Evolutionary conservation across 495 filamentous ascomycete genomes (phyloP).

Genomic region (Talaromyces nanjingensis): DNA sequence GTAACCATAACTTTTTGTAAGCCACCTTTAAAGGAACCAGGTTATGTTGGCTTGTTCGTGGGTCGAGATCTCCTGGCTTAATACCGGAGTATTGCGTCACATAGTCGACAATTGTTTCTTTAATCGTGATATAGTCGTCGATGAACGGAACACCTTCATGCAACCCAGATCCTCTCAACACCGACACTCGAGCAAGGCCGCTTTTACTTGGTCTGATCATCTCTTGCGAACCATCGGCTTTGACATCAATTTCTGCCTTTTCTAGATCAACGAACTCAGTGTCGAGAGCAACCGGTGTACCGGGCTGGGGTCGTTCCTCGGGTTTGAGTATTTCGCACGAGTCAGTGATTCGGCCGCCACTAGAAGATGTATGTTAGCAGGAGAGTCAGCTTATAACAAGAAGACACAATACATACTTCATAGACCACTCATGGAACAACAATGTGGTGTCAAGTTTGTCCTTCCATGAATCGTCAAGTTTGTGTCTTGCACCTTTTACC

Average conservation of each 20-base stretch:
- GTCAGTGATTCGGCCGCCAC: slow-evolving; percentile 31
- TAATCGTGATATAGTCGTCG: slow-evolving; percentile 91
- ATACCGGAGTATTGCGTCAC: slow-evolving; percentile 91
- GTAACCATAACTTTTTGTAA: slow-evolving; percentile 96
- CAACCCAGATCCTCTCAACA: slow-evolving; percentile 69
- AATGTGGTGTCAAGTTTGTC: slow-evolving; percentile 70
- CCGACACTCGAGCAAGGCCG: slow-evolving; percentile 81
- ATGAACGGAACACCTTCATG: slow-evolving; percentile 81
- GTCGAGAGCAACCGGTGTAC: slow-evolving; percentile 80
- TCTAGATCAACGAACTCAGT: slow-evolving; percentile 92
- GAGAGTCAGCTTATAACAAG: not conserved
- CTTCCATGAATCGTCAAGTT: slow-evolving; percentile 81
- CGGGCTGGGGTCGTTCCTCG: slow-evolving; percentile 58
- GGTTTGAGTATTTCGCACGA: slow-evolving; percentile 53
- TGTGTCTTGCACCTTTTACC: slow-evolving; percentile 62
- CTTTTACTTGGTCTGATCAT: slow-evolving; percentile 78
- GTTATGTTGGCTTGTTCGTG: slow-evolving; percentile 62
- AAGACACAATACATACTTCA: slow-evolving; percentile 41
- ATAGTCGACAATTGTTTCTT: slow-evolving; percentile 91
- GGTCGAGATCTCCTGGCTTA: slow-evolving; percentile 73
- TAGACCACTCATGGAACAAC: slow-evolving; percentile 65
- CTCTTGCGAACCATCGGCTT: slow-evolving; percentile 79
- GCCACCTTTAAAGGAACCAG: slow-evolving; percentile 82
- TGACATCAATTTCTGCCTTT: slow-evolving; percentile 86
- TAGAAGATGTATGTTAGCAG: slow-evolving; percentile 10